Base-by-base conservation (phyloP, 495 filamentous ascomycete species). In the Symbiotaphrina buchneri region DNA sequence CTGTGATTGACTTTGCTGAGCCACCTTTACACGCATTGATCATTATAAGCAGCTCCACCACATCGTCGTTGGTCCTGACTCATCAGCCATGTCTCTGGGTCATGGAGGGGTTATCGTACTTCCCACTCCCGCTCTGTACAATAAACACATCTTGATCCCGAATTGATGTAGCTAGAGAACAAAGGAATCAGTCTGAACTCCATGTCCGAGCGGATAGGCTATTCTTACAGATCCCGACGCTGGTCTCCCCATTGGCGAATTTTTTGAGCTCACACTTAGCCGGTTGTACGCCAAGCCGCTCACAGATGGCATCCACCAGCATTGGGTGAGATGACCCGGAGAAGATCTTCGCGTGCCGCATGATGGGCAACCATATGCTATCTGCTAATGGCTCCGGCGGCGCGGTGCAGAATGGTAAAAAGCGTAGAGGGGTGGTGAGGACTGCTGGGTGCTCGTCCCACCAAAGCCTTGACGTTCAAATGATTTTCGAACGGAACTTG, bases 121-220 rank as follows among this genome's bases (percentile, higher is more conserved):
- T 84, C 43, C 66, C 61, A 52, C 90, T 94, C 32, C 87, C 87
- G 41, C 85, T 94, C 63, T 97, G 87, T 11, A 97, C 76, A 46
- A 97, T 83, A 54, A 95, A 97, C 35, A 97, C 83, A 66, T 97
- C 84, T 49, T 97, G 87, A 45, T 97, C 85, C 32, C 87, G 75
- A 30, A 97, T 79, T 31, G 85, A 94, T 25, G 76, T 80, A 23
- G 47, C 53, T 56, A 34, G 32, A 34, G 3, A 14, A 27, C 8
- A 15, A 10, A n/a, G 31, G 27, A 34, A 18, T 32, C 18, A 35
- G 1, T 21, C 24, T 34, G 23, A 33, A 28, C 24, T 30, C 17
- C 13, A 19, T 8, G 14, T 7, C 28, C 28, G 8, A 8, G 16
- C 17, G 28, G 16, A 16, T 8, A 15, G 28, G 7, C 8, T 30